Percentiles rank a stretch among this genome's conserved stretches.
phyloP scores from a whole-genome alignment of 2,329 filamentous ascomycete genomes.

The Fusarium secorum region DNA sequence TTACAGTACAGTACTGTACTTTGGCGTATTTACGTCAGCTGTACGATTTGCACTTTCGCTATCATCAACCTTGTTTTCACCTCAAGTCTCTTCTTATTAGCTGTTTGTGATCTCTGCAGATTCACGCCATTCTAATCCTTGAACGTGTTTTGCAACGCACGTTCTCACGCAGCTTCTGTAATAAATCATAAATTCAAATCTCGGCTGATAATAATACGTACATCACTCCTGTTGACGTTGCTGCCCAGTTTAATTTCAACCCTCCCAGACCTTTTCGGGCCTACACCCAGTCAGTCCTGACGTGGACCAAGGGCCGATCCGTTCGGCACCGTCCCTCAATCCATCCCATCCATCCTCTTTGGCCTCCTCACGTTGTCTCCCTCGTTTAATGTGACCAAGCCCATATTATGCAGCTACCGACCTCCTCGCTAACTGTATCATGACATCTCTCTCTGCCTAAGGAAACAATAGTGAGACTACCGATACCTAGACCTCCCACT shows the following conservation, averaged over 20 bases:
- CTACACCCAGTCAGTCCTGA: slow-evolving; percentile 31
- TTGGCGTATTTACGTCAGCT: slow-evolving; percentile 24
- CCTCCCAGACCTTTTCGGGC: slow-evolving; percentile 12
- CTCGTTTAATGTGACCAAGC: slow-evolving; percentile 10
- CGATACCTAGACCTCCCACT: not conserved
- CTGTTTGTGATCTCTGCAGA: slow-evolving; percentile 1
- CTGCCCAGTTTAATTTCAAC: slow-evolving; percentile 33
- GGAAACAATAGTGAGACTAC: slow-evolving; percentile 11
- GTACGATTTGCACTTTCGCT: slow-evolving; percentile 15
- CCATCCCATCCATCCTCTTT: not conserved
- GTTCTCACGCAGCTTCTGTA: slow-evolving; percentile 1
- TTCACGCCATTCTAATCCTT: slow-evolving; percentile 5
- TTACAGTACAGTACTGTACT: not conserved
- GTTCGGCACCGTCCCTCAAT: slow-evolving; percentile 29
- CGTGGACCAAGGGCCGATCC: slow-evolving; percentile 44
- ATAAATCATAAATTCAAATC: slow-evolving; percentile 14
- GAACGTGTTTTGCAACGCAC: not conserved
- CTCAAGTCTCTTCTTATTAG: not conserved
- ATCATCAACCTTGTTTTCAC: slow-evolving; percentile 31
- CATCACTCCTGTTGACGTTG: slow-evolving; percentile 1
- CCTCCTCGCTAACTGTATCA: not conserved
- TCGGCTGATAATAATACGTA: slow-evolving; percentile 3
- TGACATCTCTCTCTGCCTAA: slow-evolving; percentile 14
- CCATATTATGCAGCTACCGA: not conserved
- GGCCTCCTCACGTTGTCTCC: slow-evolving; percentile 10